Evolutionary conservation across 495 filamentous ascomycete genomes (phyloP).

Genomic region (Aspergillus steynii): DNA sequence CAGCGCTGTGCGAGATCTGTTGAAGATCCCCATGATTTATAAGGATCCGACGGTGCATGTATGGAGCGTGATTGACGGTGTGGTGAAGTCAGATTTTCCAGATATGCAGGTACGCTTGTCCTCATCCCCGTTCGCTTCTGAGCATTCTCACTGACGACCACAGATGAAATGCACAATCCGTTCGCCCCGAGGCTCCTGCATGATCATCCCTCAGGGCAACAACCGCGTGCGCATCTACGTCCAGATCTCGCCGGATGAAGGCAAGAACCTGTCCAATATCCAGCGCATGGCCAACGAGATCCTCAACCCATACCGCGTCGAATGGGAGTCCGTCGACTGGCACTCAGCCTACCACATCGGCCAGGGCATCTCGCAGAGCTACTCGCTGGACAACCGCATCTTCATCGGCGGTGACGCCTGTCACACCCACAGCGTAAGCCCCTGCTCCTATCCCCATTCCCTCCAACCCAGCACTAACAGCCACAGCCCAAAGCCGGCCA

Average conservation of each 20-base stretch:
- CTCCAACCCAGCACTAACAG: no score
- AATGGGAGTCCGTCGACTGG: constrained; percentile 47
- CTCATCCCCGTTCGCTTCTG: no score
- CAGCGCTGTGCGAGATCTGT: constrained; percentile 48
- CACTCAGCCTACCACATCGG: constrained; percentile 53
- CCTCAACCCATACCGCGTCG: constrained; percentile 49
- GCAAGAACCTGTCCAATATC: constrained; percentile 19
- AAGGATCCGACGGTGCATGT: constrained; percentile 54
- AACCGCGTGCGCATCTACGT: no score
- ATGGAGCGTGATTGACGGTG: constrained; percentile 75
- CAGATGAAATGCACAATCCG: no score
- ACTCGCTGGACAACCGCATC: constrained; percentile 40
- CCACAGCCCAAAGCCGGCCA: constrained; percentile 52
- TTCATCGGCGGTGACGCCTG: constrained; percentile 56
- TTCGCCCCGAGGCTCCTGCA: no score
- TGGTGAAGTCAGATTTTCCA: constrained; percentile 67
- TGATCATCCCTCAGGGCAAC: no score
- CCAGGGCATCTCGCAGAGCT: constrained; percentile 50
- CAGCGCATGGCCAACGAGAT: constrained; percentile 54
- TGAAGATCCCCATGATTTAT: constrained; percentile 49
- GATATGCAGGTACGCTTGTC: constrained; percentile 55
- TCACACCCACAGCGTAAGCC: constrained; percentile 57
- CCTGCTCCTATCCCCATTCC: no score
- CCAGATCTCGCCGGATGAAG: no score
- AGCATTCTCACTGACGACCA: no score